Evolutionary conservation across 768 basidiomycete species (phyloP).

Genomic region (Boletus tylopilopsis): DNA sequence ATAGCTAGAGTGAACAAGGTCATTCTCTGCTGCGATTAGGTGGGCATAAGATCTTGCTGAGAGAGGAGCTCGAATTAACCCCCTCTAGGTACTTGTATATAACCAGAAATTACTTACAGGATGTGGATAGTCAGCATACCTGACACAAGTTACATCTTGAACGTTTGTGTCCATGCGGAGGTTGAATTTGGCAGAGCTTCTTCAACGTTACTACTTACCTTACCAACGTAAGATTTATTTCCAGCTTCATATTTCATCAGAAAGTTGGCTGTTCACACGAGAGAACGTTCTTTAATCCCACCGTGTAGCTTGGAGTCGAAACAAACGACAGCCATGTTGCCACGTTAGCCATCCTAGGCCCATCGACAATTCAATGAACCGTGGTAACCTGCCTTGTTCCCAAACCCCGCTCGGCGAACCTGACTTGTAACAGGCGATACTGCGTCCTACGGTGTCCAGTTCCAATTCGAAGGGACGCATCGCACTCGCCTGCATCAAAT

Average conservation of each 20-base stretch:
- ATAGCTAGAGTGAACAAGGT: too few relatives aligned
- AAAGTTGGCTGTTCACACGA: slow-evolving; percentile 15
- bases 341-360: slow-evolving; percentile 6
- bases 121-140: too few relatives aligned
- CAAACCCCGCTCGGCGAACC: slow-evolving; percentile 15
- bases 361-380: slow-evolving; percentile 5
- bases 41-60: too few relatives aligned
- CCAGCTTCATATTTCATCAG: not conserved
- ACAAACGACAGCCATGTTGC: slow-evolving; percentile 6
- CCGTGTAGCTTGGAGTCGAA: slow-evolving; percentile 5
- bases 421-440: slow-evolving; percentile 5
- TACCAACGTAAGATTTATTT: too few relatives aligned
- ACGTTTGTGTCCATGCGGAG: slow-evolving; percentile 6
- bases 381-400: not conserved
- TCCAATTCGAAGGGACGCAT: not conserved
- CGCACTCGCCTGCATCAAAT: slow-evolving; percentile 3
- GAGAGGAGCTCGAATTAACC: too few relatives aligned
- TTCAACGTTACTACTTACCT: too few relatives aligned
- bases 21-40: too few relatives aligned
- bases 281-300: slow-evolving; percentile 1
- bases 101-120: too few relatives aligned
- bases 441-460: slow-evolving; percentile 7
- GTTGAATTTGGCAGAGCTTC: slow-evolving; percentile 5
- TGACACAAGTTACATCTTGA: too few relatives aligned
- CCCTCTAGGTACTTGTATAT: too few relatives aligned